A percentile compares a stretch with the other conserved stretches of the same genome.
These are phyloP conservation scores for Wickerhamiella bombiphila DNA, from an alignment of 805 yeast genomes.

Conservation along the genomic window DNA sequence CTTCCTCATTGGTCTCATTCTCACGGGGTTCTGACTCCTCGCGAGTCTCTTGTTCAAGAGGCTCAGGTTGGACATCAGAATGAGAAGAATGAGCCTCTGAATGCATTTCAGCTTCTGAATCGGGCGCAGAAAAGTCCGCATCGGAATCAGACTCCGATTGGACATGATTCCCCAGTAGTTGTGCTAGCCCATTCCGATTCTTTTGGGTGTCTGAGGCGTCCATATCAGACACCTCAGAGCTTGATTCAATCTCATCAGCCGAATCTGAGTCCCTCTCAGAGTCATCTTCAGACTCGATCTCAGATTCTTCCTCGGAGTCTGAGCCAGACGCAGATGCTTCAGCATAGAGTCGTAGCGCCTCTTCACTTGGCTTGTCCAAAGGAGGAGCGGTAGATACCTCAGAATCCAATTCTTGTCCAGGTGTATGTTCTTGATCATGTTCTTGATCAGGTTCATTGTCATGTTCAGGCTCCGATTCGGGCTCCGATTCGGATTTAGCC, in stretches of 20 bases:
- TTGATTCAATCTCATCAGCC: no score
- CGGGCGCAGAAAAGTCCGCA: slow-evolving; percentile 6
- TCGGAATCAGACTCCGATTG: neutral
- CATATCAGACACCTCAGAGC: no score
- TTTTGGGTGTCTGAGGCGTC: no score
- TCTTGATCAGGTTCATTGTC: no score
- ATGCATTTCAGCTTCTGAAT: slow-evolving; percentile 22
- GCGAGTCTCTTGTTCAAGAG: no score
- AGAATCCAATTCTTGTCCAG: no score
- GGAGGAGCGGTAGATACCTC: no score
- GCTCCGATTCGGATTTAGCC: slow-evolving; percentile 12
- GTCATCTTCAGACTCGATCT: slow-evolving; percentile 15
- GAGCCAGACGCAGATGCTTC: slow-evolving; percentile 13
- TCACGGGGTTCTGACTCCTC: neutral
- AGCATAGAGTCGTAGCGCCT: slow-evolving; percentile 7
- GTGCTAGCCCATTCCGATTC: no score
- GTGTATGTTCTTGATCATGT: no score
- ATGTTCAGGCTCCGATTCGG: no score
- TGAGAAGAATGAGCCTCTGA: slow-evolving; percentile 13
- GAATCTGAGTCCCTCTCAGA: slow-evolving; percentile 10
- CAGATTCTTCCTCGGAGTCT: slow-evolving; percentile 18
- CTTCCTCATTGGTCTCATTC: slow-evolving; percentile 11
- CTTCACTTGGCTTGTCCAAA: slow-evolving; percentile 10
- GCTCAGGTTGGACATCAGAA: slow-evolving; percentile 12
- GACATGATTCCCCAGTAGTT: no score